A percentile compares a stretch with the other conserved stretches of the same genome.
phyloP scores from a whole-genome alignment of 2,329 filamentous ascomycete genomes.

The Pseudogymnoascus sp. region DNA sequence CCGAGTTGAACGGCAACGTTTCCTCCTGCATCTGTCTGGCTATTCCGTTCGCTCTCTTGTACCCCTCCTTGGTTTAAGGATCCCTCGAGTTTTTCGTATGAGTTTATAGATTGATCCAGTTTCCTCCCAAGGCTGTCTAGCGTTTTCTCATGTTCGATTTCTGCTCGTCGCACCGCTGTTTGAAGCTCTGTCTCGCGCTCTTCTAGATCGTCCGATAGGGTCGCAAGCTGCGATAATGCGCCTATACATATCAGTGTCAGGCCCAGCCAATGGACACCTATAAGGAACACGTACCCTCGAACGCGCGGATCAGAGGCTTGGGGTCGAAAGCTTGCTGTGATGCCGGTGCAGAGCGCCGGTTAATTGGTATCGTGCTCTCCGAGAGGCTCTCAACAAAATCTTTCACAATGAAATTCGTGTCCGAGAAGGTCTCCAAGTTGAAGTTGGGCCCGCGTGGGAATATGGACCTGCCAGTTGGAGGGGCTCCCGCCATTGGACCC shows the following conservation, averaged over 20 bases:
- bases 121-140: conserved; percentile 80
- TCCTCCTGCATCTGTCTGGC: conserved; percentile 47
- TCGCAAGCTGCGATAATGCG: conserved; percentile 59
- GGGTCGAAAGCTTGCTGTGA: conserved; percentile 68
- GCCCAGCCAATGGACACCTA: neutral
- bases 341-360: conserved; percentile 65
- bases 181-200: conserved; percentile 84
- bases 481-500: conserved; percentile 2
- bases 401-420: conserved; percentile 91
- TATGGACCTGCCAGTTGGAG: conserved; percentile 37
- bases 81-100: conserved; percentile 83
- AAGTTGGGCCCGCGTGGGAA: conserved; percentile 77
- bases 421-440: conserved; percentile 79
- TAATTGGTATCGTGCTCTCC: conserved; percentile 70
- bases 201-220: conserved; percentile 75
- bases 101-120: conserved; percentile 83
- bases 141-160: conserved; percentile 86
- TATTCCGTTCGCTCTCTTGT: conserved; percentile 41
- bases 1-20: conserved; percentile 93
- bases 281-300: conserved; percentile 55
- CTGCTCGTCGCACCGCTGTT: conserved; percentile 81
- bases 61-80: conserved; percentile 56
- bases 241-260: conserved; percentile 35
- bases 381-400: conserved; percentile 94
- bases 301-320: conserved; percentile 91